Conservation (phyloP, 2,329 filamentous ascomycete species). For the Ophiocordyceps polyrhachis-furcata region DNA sequence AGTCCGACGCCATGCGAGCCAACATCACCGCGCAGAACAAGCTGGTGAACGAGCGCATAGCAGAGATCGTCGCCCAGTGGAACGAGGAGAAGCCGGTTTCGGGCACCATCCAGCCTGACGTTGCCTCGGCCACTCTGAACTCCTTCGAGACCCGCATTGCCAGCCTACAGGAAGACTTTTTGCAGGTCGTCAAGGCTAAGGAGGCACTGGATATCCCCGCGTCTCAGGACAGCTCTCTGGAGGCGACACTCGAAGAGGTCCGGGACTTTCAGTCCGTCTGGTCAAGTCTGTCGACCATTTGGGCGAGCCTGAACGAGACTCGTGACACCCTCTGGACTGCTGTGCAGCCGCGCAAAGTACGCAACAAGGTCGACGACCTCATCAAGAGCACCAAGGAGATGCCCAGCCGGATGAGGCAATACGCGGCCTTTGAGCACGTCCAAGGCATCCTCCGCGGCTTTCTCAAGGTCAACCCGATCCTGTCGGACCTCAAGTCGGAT, state of each 20-base stretch:
- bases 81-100: conserved; percentile 94
- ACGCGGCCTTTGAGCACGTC: conserved; percentile 98
- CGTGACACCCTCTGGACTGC: conserved; percentile 88
- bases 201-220: conserved; percentile 84
- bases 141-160: conserved; percentile 75
- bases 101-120: conserved; percentile 75
- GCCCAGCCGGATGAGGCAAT: conserved; percentile 97
- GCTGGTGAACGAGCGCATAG: conserved; percentile 73
- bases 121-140: conserved; percentile 65
- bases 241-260: conserved; percentile 82
- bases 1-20: conserved; percentile 82
- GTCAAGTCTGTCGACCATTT: conserved; percentile 88
- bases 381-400: conserved; percentile 99
- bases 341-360: conserved; percentile 83
- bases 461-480: conserved; percentile 74
- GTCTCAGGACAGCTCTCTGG: conserved; percentile 60
- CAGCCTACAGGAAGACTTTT: conserved; percentile 67
- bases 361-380: conserved; percentile 71
- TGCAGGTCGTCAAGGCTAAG: conserved; percentile 92
- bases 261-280: conserved; percentile 98
- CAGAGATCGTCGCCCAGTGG: conserved; percentile 73
- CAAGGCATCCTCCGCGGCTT: conserved; percentile 77
- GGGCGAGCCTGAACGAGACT: conserved; percentile 88
- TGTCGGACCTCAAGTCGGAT: conserved; percentile 87
- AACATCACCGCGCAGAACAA: conserved; percentile 93